Conservation (phyloP, 257 asterid genomes). For the Solanum sparsipilum region DNA sequence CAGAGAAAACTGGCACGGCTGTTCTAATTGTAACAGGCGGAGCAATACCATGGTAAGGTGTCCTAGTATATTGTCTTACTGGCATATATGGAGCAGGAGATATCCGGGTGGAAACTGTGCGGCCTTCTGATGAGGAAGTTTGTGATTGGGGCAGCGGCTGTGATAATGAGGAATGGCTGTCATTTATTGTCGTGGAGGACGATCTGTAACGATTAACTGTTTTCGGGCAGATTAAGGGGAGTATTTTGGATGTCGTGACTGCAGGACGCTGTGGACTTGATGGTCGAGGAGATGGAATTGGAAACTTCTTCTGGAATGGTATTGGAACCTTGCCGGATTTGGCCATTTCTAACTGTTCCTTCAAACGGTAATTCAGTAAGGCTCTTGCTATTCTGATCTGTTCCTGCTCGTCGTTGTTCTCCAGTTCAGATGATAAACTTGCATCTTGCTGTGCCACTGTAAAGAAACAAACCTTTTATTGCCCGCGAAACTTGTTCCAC, state of each 20-base stretch:
- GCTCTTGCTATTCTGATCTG: conserved; percentile 69
- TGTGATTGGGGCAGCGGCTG: conserved; percentile 14
- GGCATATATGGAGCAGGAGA: conserved; percentile 33
- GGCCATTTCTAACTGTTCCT: conserved; percentile 17
- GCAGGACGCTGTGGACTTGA: conserved; percentile 55
- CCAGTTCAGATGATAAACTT: conserved; percentile 37
- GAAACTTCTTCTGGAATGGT: conserved; percentile 33
- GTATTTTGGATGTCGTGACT: conserved; percentile 51
- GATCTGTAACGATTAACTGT: conserved; percentile 22
- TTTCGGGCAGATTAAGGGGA: conserved; percentile 46
- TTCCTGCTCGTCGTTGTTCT: conserved; percentile 63
- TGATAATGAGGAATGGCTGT: conserved; percentile 12
- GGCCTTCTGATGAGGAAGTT: conserved; percentile 25
- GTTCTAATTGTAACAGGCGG: conserved; percentile 62
- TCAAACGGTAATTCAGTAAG: conserved; percentile 42
- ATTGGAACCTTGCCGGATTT: conserved; percentile 11
- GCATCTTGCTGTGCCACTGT: conserved; percentile 67
- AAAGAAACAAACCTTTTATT: background rate
- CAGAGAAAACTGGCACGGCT: conserved; percentile 61
- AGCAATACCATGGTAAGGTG: conserved; percentile 44
- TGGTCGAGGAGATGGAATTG: conserved; percentile 33
- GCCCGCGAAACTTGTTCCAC: background rate
- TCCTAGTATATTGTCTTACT: conserved; percentile 25
- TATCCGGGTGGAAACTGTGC: conserved; percentile 11
- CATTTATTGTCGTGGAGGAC: conserved; percentile 8